Evolutionary conservation across 306 rosid species (phyloP).

Genomic region (Castanea sativa): DNA sequence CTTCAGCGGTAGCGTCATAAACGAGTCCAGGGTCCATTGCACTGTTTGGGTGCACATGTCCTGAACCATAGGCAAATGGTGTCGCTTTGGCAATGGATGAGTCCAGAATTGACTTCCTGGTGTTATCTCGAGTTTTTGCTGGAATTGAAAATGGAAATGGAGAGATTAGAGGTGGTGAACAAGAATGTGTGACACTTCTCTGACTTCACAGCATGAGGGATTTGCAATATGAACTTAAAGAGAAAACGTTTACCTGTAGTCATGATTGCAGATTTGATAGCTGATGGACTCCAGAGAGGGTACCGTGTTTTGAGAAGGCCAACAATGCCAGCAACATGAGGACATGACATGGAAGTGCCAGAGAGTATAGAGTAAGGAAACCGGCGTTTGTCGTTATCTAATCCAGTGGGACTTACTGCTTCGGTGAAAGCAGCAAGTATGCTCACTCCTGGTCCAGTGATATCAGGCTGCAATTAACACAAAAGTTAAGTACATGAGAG

Average conservation of each 20-base stretch:
- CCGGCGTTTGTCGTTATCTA: conserved; percentile 27
- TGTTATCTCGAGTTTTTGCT: conserved; percentile 36
- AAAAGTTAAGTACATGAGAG: not conserved
- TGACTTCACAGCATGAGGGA: no score
- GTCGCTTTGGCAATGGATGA: conserved; percentile 22
- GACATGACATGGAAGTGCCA: conserved; percentile 70
- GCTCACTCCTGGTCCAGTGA: conserved; percentile 53
- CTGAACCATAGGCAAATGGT: conserved; percentile 55
- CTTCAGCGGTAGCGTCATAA: conserved; percentile 39
- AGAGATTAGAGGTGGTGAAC: not conserved
- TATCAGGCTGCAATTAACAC: conserved; percentile 51
- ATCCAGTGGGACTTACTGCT: conserved; percentile 14
- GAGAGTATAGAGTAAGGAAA: conserved; percentile 24
- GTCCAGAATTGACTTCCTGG: conserved; percentile 1
- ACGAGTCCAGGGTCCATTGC: conserved; percentile 67
- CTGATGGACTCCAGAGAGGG: conserved; percentile 66
- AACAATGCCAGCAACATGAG: conserved; percentile 59
- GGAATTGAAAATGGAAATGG: conserved; percentile 4
- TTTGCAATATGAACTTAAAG: not conserved
- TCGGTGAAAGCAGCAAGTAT: conserved; percentile 43
- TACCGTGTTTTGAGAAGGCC: conserved; percentile 47
- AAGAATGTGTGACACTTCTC: not conserved
- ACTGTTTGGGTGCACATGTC: conserved; percentile 50
- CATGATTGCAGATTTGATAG: conserved; percentile 72
- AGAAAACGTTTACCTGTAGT: conserved; percentile 44